These are phyloP conservation scores for Byssothecium circinans DNA, from an alignment of 2,329 filamentous ascomycete genomes.

Conservation along the genomic window DNA sequence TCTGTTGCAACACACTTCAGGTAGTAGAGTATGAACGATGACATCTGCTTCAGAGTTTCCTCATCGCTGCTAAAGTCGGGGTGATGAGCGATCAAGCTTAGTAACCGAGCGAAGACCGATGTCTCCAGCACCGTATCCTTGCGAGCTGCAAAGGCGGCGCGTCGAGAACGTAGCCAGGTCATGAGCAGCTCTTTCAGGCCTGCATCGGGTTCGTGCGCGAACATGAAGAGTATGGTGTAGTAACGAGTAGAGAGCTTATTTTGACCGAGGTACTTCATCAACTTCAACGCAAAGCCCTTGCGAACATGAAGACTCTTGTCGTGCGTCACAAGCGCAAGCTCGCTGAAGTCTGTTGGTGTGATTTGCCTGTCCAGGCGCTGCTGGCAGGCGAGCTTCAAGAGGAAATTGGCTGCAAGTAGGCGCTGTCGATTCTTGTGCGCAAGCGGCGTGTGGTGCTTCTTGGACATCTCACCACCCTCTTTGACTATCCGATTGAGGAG, in stretches of 20 bases:
- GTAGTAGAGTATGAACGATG: conserved; percentile 88
- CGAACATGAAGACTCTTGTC: conserved; percentile 75
- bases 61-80: conserved; percentile 72
- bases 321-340: conserved; percentile 77
- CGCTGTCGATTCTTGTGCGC: conserved; percentile 80
- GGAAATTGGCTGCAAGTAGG: conserved; percentile 75
- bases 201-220: conserved; percentile 83
- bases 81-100: conserved; percentile 90
- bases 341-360: conserved; percentile 74
- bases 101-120: conserved; percentile 71
- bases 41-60: conserved; percentile 76
- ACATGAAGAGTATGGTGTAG: conserved; percentile 86
- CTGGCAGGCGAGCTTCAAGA: conserved; percentile 78
- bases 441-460: conserved; percentile 69
- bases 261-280: conserved; percentile 87
- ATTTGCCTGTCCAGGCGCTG: conserved; percentile 77
- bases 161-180: conserved; percentile 86
- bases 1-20: conserved; percentile 79
- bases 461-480: conserved; percentile 77
- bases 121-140: conserved; percentile 71
- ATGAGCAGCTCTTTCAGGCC: conserved; percentile 73
- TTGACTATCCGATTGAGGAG: conserved; percentile 76
- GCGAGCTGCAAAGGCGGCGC: conserved; percentile 62
- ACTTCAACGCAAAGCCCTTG: conserved; percentile 74
- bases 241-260: conserved; percentile 72